Percentiles rank a stretch among this genome's conserved stretches.
Conservation (phyloP, 139 green algal genomes). For the Pedinophyceae sp. region DNA sequence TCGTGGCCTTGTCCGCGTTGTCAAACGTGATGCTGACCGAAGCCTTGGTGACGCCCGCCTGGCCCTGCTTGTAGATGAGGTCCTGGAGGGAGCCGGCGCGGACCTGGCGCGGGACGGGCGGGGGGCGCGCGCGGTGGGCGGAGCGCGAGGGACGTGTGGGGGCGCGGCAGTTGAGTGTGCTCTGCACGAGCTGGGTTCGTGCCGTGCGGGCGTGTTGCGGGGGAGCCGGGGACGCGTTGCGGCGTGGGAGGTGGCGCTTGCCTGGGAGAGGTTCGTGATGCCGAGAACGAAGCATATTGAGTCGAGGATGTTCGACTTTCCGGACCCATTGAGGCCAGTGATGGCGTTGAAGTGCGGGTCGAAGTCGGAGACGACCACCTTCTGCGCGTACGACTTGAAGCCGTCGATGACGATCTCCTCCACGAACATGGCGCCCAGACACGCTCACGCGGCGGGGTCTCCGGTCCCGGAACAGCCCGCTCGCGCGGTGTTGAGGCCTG, state of each 20-base stretch:
- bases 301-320: conserved; percentile 98
- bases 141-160: too few species aligned
- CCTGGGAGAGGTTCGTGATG: conserved; percentile 85
- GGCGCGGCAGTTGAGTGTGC: not conserved
- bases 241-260: too few species aligned
- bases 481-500: too few species aligned
- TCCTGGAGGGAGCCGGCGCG: conserved; percentile 83
- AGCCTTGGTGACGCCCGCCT: conserved; percentile 92
- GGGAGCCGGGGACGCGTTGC: too few species aligned
- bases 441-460: too few species aligned
- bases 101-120: conserved; percentile 44
- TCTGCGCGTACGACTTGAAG: conserved; percentile 96
- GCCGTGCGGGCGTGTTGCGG: not conserved
- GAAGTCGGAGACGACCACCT: conserved; percentile 68
- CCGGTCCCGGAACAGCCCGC: too few species aligned
- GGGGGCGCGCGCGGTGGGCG: not conserved
- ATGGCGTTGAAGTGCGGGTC: conserved; percentile 97
- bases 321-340: conserved; percentile 91
- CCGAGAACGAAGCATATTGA: conserved; percentile 98
- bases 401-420: conserved; percentile 90
- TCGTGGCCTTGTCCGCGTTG: conserved; percentile 63
- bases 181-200: too few species aligned
- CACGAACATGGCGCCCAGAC: too few species aligned
- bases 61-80: conserved; percentile 97
- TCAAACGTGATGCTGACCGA: conserved; percentile 94